A percentile compares a stretch with the other conserved stretches of the same genome.
Evolutionary conservation across 106 monocot genomes (phyloP).

Genomic region (Acanthochlamys bracteata): DNA sequence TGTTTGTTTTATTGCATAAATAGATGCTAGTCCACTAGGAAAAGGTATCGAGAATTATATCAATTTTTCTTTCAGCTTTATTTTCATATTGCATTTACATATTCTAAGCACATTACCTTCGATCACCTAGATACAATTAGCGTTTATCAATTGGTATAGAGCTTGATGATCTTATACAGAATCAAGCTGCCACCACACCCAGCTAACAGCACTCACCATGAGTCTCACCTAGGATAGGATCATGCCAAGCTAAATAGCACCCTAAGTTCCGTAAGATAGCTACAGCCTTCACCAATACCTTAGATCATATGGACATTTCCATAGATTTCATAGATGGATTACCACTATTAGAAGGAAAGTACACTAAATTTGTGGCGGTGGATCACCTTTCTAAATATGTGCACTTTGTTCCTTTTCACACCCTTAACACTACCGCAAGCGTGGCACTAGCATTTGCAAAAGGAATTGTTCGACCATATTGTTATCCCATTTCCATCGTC

Average conservation of each 20-base stretch:
- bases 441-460: neutral
- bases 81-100: no score
- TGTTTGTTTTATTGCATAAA: no score
- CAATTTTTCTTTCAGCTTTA: no score
- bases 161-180: no score
- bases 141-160: no score
- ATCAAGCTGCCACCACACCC: neutral
- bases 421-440: neutral
- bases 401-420: neutral
- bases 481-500: neutral
- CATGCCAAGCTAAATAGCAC: neutral
- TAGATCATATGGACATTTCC: neutral
- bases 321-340: slow-evolving; percentile 5
- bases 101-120: no score
- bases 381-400: neutral
- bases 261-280: neutral
- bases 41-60: no score
- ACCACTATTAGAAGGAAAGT: neutral
- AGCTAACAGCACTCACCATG: no score
- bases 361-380: neutral
- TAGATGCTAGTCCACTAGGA: no score
- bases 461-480: neutral
- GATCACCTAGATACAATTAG: no score
- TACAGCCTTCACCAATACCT: slow-evolving; percentile 10
- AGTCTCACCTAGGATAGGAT: no score